Conservation (phyloP, 208 protist species). For the Leishmania tropica region DNA sequence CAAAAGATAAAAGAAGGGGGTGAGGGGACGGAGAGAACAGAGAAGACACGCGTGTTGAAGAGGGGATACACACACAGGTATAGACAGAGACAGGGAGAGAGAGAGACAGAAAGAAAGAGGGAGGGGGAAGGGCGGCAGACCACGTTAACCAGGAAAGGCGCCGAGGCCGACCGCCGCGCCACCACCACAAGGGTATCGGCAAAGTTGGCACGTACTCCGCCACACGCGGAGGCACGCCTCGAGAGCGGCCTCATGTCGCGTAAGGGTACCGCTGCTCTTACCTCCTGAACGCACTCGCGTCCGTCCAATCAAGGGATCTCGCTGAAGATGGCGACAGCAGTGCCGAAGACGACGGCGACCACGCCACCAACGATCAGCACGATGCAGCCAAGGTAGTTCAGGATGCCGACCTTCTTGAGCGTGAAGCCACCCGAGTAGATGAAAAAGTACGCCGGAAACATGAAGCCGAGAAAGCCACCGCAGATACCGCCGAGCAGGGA, state of each 20-base stretch:
- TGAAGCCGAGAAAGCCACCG: constrained; percentile 78
- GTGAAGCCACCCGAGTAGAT: constrained; percentile 76
- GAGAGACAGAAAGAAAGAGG: neutral
- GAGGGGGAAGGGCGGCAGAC: neutral
- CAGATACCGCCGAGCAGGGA: constrained; percentile 70
- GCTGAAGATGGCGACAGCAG: constrained; percentile 56
- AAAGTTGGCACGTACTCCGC: neutral
- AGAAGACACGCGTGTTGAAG: neutral
- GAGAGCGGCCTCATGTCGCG: neutral
- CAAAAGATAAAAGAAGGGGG: neutral
- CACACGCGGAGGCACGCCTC: neutral
- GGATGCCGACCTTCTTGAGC: constrained; percentile 45
- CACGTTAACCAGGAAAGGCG: neutral
- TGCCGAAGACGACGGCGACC: constrained; percentile 72
- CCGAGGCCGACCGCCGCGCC: neutral
- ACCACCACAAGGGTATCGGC: neutral
- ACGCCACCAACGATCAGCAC: constrained; percentile 65
- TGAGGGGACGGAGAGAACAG: neutral
- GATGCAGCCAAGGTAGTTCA: constrained; percentile 56
- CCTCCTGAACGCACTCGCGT: neutral
- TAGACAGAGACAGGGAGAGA: neutral
- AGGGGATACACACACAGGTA: neutral
- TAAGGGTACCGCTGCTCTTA: neutral
- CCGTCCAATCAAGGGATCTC: constrained; percentile 18
- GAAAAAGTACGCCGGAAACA: constrained; percentile 80